Base-by-base conservation (phyloP, 371 early-diverging fungal genomes). In the Dichotomocladium elegans region DNA sequence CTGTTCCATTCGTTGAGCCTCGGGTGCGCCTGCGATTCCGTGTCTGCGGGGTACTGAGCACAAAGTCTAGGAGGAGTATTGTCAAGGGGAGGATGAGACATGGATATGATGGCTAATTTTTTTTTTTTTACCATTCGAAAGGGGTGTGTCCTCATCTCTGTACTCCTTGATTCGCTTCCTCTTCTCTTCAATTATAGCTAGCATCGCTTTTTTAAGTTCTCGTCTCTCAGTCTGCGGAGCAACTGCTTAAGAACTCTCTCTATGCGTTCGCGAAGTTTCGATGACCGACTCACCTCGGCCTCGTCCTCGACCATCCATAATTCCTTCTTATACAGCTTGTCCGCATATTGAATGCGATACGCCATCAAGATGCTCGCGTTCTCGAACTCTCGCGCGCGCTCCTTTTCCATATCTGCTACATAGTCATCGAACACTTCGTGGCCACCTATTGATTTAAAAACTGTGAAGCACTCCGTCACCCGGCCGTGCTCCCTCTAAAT, bases 121-220 rank as follows among this genome's bases (percentile, higher is more conserved):
- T n/a, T n/a, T n/a, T n/a, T n/a, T n/a, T n/a, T n/a, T n/a, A n/a
- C n/a, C n/a, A n/a, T n/a, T n/a, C n/a, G n/a, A n/a, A n/a, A n/a
- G n/a, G n/a, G n/a, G n/a, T 4, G 43, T 24, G 6, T 55, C 56
- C 29, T 48, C 56, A 55, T 58, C 58, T 15, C 41, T 58, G 11
- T 58, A 30, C 26, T 58, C 58, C 41, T 47, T 51, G 4, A 58
- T 30, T 17, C 46, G 51, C 11, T 51, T 58, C 25, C 58, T 41
- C 33, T 58, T 58, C 30, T 44, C 58, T 29, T 58, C 58, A 17
- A 58, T 51, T n/a, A 45, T 51, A 33, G 52, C 31, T 17, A 58
- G 35, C 46, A 58, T 52, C 17, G 58, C 52, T 14, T 51, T 46
- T 26, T 52, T 40, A 7, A 58, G 31, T 14, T 51, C 48, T 19